These are phyloP conservation scores for Lachancea sp. DNA, from an alignment of 805 yeast genomes.

Conservation along the genomic window DNA sequence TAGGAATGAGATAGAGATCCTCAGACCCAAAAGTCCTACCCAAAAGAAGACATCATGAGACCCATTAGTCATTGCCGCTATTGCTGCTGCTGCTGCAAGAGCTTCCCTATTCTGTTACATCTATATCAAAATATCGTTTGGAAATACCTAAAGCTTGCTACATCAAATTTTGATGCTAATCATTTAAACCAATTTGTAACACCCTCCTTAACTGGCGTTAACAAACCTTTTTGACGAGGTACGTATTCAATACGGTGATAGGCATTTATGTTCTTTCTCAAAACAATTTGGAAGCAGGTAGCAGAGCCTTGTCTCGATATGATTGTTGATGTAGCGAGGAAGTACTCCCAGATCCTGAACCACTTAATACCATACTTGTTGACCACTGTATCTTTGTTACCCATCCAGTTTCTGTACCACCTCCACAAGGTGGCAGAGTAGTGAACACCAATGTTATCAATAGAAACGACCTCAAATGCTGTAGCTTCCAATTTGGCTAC, in stretches of 20 bases:
- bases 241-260: slow-evolving; percentile 77
- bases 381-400: slow-evolving; percentile 67
- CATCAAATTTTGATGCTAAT: not conserved
- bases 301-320: slow-evolving; percentile 92
- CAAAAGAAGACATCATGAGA: slow-evolving; percentile 17
- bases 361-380: slow-evolving; percentile 82
- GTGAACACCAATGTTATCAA: slow-evolving; percentile 88
- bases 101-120: not conserved
- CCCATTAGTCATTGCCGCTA: too few species aligned
- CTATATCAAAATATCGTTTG: not conserved
- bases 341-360: slow-evolving; percentile 92
- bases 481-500: slow-evolving; percentile 68
- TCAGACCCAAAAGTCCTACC: slow-evolving; percentile 79
- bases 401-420: slow-evolving; percentile 93
- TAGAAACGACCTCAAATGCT: slow-evolving; percentile 77
- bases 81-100: too few species aligned
- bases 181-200: slow-evolving; percentile 48
- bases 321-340: slow-evolving; percentile 75
- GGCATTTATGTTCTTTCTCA: slow-evolving; percentile 83
- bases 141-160: not conserved
- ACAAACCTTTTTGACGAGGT: slow-evolving; percentile 71
- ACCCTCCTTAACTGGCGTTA: slow-evolving; percentile 50
- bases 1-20: slow-evolving; percentile 63
- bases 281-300: slow-evolving; percentile 81
- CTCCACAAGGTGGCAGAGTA: slow-evolving; percentile 87